phyloP scores from a whole-genome alignment of 2,329 filamentous ascomycete genomes.

The Hirsutella minnesotensis region DNA sequence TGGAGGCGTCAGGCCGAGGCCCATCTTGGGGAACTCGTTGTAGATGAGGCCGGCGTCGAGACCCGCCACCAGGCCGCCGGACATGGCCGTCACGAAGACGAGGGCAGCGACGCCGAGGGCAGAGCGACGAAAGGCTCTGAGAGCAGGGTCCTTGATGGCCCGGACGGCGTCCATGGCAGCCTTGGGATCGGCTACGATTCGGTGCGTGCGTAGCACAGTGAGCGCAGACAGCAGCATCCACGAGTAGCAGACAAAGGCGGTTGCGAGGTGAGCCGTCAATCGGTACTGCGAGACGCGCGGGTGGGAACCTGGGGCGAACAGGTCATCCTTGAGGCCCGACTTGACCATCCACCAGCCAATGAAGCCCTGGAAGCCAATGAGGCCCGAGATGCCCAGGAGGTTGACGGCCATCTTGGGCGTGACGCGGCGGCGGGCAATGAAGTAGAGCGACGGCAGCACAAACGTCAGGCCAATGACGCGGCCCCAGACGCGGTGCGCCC shows the following conservation, averaged over 20 bases:
- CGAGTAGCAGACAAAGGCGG: constrained; percentile 85
- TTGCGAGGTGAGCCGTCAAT: constrained; percentile 75
- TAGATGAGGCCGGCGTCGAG: constrained; percentile 96
- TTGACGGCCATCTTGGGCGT: constrained; percentile 65
- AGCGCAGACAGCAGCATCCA: constrained; percentile 91
- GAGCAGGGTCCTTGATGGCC: constrained; percentile 51
- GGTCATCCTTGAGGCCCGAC: constrained; percentile 86
- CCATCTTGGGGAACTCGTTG: constrained; percentile 98
- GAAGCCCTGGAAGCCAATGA: constrained; percentile 91
- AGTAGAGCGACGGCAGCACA: constrained; percentile 77
- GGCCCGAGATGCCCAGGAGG: constrained; percentile 68
- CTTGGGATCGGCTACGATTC: constrained; percentile 55
- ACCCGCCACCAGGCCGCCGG: constrained; percentile 84
- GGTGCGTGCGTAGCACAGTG: constrained; percentile 66
- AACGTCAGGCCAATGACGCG: constrained; percentile 84
- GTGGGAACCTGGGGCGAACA: constrained; percentile 82
- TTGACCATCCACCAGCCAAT: constrained; percentile 99
- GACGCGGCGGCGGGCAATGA: constrained; percentile 69
- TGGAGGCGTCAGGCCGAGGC: constrained; percentile 68
- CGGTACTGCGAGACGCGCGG: constrained; percentile 93
- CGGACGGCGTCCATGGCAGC: constrained; percentile 48
- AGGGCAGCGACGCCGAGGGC: constrained; percentile 60
- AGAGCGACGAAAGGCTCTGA: constrained; percentile 62
- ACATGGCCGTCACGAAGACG: constrained; percentile 84
- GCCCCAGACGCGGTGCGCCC: constrained; percentile 91